phyloP scores from a whole-genome alignment of 2,329 filamentous ascomycete species.

The Colletotrichum endophyticum region DNA sequence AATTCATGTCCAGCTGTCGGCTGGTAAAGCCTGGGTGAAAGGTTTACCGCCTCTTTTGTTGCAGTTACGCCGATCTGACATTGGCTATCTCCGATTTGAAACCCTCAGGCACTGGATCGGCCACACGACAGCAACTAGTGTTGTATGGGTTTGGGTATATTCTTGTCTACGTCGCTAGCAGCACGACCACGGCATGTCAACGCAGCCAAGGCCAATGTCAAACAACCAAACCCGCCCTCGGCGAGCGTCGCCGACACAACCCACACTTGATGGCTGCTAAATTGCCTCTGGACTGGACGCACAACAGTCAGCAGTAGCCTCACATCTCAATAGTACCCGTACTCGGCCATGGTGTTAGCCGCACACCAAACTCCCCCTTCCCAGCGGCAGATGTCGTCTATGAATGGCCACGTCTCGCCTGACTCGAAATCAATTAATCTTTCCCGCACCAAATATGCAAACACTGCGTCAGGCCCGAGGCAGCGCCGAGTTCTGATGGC shows the following conservation, averaged over 20 bases:
- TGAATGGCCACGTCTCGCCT: not conserved
- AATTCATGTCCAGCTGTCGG: not conserved
- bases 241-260: not conserved
- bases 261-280: not conserved
- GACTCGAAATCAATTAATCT: constrained; percentile 2
- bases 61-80: constrained; percentile 11
- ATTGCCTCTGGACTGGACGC: not conserved
- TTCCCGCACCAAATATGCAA: not conserved
- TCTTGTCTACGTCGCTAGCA: not conserved
- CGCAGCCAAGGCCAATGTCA: constrained; percentile 1
- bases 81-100: not conserved
- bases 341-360: not conserved
- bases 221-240: not conserved
- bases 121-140: not conserved
- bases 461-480: not conserved
- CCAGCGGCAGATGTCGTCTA: not conserved
- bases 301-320: not conserved
- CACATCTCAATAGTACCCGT: not conserved
- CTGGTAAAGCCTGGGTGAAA: not conserved
- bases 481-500: not conserved
- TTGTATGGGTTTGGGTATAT: not conserved
- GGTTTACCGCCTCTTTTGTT: not conserved
- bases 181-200: not conserved
- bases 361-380: not conserved
- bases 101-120: not conserved